Conservation (phyloP, 2,329 filamentous ascomycete genomes). For the Paecilomyces sp. region DNA sequence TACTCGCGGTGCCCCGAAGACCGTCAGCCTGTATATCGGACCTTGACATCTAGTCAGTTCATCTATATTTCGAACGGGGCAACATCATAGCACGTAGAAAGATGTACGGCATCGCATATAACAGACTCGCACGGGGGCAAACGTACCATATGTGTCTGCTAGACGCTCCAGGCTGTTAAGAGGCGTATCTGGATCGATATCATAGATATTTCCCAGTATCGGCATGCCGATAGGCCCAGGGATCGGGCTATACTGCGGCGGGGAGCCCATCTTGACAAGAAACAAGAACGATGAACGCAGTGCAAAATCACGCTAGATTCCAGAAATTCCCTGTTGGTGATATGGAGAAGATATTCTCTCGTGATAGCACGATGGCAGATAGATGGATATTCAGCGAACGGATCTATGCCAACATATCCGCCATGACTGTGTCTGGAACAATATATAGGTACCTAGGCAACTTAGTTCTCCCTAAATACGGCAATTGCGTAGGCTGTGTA, state of each 20-base stretch:
- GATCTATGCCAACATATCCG: background rate
- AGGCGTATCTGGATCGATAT: slow-evolving; percentile 55
- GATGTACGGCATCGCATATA: background rate
- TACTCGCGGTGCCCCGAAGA: slow-evolving; percentile 41
- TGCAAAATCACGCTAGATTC: background rate
- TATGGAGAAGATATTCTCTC: background rate
- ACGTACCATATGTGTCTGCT: slow-evolving; percentile 58
- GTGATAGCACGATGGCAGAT: background rate
- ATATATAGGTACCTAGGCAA: background rate
- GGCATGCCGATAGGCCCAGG: slow-evolving; percentile 59
- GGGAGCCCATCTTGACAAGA: background rate
- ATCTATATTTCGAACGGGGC: background rate
- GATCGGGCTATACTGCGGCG: slow-evolving; percentile 31
- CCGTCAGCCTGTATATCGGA: slow-evolving; percentile 51
- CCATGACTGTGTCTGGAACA: background rate
- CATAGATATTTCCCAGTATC: slow-evolving; percentile 57
- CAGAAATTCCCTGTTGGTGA: background rate
- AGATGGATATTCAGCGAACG: background rate
- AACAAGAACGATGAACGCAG: background rate
- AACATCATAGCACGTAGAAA: background rate
- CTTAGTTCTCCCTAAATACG: background rate
- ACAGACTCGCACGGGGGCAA: slow-evolving; percentile 8
- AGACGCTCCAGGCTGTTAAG: slow-evolving; percentile 50
- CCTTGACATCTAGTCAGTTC: slow-evolving; percentile 29
- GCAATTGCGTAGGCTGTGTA: background rate